These are phyloP conservation scores for Saccharomyces kudriavzevii DNA, from an alignment of 805 yeast genomes.

Conservation along the genomic window DNA sequence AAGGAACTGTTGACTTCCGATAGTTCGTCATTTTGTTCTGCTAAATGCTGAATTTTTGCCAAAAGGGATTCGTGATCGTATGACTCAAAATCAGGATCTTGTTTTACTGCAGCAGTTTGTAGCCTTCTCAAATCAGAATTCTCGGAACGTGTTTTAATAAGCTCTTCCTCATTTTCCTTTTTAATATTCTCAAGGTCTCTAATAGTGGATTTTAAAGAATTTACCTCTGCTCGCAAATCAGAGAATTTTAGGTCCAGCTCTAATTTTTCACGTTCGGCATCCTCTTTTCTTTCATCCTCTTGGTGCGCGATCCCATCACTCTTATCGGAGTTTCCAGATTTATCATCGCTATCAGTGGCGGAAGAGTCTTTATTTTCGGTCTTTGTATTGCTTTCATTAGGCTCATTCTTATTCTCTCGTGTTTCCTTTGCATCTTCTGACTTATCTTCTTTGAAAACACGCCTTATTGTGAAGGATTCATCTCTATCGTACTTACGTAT, in stretches of 20 bases:
- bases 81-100: neutral
- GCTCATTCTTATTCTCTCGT: constrained; percentile 1
- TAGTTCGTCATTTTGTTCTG: constrained; percentile 20
- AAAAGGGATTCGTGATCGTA: constrained; percentile 8
- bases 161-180: constrained; percentile 15
- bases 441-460: constrained; percentile 23
- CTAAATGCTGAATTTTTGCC: constrained; percentile 14
- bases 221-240: constrained; percentile 21
- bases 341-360: neutral
- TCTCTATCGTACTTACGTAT: constrained; percentile 28
- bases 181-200: constrained; percentile 19
- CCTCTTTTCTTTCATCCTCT: constrained; percentile 2
- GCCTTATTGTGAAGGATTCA: constrained; percentile 25
- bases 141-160: constrained; percentile 19
- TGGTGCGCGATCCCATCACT: neutral
- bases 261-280: constrained; percentile 1
- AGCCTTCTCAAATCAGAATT: constrained; percentile 7
- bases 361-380: neutral
- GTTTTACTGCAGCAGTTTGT: constrained; percentile 1
- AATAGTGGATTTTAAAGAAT: constrained; percentile 16
- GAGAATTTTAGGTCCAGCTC: constrained; percentile 18
- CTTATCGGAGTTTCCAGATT: neutral
- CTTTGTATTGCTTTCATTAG: neutral
- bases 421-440: constrained; percentile 4
- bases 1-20: constrained; percentile 19